Evolutionary conservation across 2,329 filamentous ascomycete genomes (phyloP), one percentile per base, ranked within the genome.

Genomic region (Mycosphaerella sp.): DNA sequence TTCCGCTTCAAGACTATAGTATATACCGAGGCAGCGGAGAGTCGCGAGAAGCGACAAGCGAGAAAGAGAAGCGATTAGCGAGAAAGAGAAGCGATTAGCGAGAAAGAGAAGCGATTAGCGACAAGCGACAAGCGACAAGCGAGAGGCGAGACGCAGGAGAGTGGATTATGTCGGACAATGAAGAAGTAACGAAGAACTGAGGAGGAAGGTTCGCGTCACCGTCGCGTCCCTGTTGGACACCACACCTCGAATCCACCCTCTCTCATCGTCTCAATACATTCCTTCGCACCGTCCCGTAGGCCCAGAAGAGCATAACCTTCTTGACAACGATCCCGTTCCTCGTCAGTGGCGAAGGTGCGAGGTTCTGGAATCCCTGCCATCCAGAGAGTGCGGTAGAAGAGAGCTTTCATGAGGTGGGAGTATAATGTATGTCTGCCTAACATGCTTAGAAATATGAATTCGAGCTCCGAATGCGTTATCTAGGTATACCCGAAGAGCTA

Each of bases 241-340:
- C 78, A 81, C 4, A 79, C 71, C 0, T 73, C 75, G 53, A 79
- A 80, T 0, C 77, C 74, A 0, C 64, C 68, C 0, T 66, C 67
- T 3, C 73, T 64, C 37, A 81, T 61, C 17, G 66, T 70, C 39
- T 66, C 57, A 35, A 77, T 69, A 41, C 70, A 71, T 50, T 75
- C 71, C 18, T 64, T 66, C 1, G 67, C 63, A 0, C 73, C 75
- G 2, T 68, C 63, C 1, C 75, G 57, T 16, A 72, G 57, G 44
- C 55, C 49, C 14, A 65, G 48, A 5, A 56, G 35, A 2, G 57
- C 68, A 55, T 73, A 78, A 1, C 66, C 66, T 14, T 66, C 62
- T 3, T 73, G 64, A 44, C 73, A 67, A 13, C 63, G 66, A 34
- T 69, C 64, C 0, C 71, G 59, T 37, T 79, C 74, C 2, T 69